Conservation (phyloP, 169 alveolate genomes). For the Eimeria tenella region DNA sequence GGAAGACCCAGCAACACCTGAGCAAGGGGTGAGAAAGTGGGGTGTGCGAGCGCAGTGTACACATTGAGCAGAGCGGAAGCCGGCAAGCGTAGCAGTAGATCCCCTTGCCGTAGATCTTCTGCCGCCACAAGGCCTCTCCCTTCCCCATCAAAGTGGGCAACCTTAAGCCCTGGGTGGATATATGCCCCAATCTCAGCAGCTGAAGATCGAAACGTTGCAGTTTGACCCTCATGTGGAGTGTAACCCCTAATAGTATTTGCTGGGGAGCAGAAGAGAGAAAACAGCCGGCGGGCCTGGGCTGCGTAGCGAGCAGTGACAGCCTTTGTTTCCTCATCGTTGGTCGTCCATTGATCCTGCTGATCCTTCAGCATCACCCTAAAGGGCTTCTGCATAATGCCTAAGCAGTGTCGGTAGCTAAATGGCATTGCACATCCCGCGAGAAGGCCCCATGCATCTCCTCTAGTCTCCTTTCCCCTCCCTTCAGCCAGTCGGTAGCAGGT, state of each 20-base stretch:
- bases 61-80: constrained; percentile 57
- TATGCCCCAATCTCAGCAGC: constrained; percentile 61
- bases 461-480: constrained; percentile 25
- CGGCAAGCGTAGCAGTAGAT: constrained; percentile 54
- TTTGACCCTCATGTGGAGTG: constrained; percentile 7
- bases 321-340: neutral
- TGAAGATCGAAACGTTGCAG: constrained; percentile 6
- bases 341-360: neutral
- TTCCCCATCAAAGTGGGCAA: constrained; percentile 13
- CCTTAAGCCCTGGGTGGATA: constrained; percentile 67
- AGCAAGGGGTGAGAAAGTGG: constrained; percentile 55
- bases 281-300: constrained; percentile 28
- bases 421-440: constrained; percentile 49
- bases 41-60: constrained; percentile 53
- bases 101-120: constrained; percentile 45
- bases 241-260: constrained; percentile 13
- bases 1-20: constrained; percentile 64
- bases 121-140: constrained; percentile 72
- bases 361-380: neutral
- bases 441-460: constrained; percentile 54
- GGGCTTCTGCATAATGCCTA: constrained; percentile 28
- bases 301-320: constrained; percentile 33
- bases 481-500: constrained; percentile 4
- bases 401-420: constrained; percentile 40
- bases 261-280: constrained; percentile 48